Base-by-base conservation (phyloP, 179 eudicot genomes). In the Beta macrorhiza region DNA sequence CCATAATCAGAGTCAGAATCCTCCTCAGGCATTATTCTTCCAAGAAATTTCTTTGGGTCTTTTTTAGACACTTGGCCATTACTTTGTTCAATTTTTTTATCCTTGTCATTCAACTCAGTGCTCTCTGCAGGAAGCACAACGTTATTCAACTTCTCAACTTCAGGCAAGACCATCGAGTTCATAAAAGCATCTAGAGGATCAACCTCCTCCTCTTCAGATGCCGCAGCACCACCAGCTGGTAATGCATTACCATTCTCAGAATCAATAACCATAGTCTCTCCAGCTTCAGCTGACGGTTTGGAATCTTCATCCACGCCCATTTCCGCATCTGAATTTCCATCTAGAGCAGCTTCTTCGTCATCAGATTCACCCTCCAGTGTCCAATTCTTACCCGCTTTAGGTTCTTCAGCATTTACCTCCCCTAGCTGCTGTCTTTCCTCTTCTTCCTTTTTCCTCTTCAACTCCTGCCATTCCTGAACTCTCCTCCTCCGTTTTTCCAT, bases 131-230 rank as follows among this genome's bases (percentile, higher is more conserved):
- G 86, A 68, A 82, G 78, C 13, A 80, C 88, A 80, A 72, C 85
- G 74, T 52, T 90, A 68, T 67, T 88, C 53, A 93, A 88, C 87
- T 91, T 92, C 81, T 92, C 89, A 82, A 93, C 97, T 89, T 95
- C 98, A n/a, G 98, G 98, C 87, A 95, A 81, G 64, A 95, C 90
- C 92, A 90, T 89, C 25, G 92, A 82, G 79, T 91, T 88, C 98
- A 95, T 95, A 82, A 89, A 93, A 76, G 98, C 98, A 92, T 95
- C 98, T 79, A 95, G 86, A 20, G 98, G 97, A 84, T 95, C 98
- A 81, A 93, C 82, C 79, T 95, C 98, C 59, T 94, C 98, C 67
- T 95, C 97, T 3, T 79, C 98, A 76, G 76, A 79, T 76, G 65
- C 63, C 75, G 67, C 77, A 81, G 81, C 85, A 75, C 63, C 86